Base-by-base conservation (phyloP, 306 rosid genomes). In the Gillenia trifoliata region DNA sequence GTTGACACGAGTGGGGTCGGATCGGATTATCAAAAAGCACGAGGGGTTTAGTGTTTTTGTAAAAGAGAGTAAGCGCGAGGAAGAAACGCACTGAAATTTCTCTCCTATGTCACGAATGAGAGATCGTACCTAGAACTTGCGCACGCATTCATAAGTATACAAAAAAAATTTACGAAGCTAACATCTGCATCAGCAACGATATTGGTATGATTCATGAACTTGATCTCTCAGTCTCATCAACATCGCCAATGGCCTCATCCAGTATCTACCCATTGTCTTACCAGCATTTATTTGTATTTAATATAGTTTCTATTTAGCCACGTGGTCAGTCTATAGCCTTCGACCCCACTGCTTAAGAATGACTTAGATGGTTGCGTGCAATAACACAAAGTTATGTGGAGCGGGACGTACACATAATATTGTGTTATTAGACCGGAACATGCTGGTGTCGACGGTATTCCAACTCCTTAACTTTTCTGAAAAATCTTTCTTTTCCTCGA, bases 11-110 rank as follows among this genome's bases (percentile, higher is more conserved):
- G 6, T 13, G 2, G 6, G 6, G 19, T 43, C 50, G 1, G 36
- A 33, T 12, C n/a, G n/a, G n/a, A n/a, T 0, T 2, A 40, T 4
- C 3, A 2, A 40, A 40, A 3, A 11, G 4, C 4, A 40, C 0
- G 45, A 40, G 11, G 15, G 12, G 11, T 11, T 40, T 40, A 11
- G 1, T 40, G 15, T 12, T 43, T 43, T 43, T 43, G 49, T 4
- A 43, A 12, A 43, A 43, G 2, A 1, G 17, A 13, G 19, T 38
- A 1, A 2, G 17, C 2, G 50, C 5, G 13, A 4, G 50, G 6
- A 45, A 13, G 19, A 45, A 0, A 4, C 2, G 19, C 50, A 4
- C 0, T 15, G 0, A 13, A 45, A 45, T 45, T 45, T 45, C 50
- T 45, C 4, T 13, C 19, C 50, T 1, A 13, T 45, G 17, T 45